phyloP scores from a whole-genome alignment of 2,329 filamentous ascomycete genomes.

The Beauveria bassiana region DNA sequence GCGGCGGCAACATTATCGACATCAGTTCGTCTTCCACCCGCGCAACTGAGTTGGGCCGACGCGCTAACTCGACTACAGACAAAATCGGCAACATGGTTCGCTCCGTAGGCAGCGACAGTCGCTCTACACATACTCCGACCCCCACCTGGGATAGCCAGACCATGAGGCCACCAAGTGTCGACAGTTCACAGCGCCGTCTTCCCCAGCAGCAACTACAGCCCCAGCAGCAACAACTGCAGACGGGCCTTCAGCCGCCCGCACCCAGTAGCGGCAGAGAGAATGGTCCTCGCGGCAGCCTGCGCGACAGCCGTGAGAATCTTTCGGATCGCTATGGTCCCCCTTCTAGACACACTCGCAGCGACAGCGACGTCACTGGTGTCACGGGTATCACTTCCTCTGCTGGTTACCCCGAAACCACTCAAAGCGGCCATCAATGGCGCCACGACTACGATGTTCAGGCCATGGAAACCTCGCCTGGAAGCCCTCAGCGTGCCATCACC shows the following conservation, averaged over 20 bases:
- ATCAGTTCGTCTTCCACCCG: constrained; percentile 52
- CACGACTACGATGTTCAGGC: constrained; percentile 96
- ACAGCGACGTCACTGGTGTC: constrained; percentile 67
- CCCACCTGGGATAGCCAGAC: constrained; percentile 61
- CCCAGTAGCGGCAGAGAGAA: constrained; percentile 27
- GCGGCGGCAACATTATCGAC: constrained; percentile 86
- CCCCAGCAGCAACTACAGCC: constrained; percentile 29
- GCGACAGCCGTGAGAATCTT: constrained; percentile 42
- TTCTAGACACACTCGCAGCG: constrained; percentile 61
- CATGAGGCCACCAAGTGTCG: constrained; percentile 45
- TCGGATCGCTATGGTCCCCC: constrained; percentile 39
- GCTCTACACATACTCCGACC: constrained; percentile 48
- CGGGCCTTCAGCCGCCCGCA: constrained; percentile 1
- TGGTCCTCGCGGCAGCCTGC: constrained; percentile 31
- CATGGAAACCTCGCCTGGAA: constrained; percentile 80
- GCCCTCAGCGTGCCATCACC: constrained; percentile 55
- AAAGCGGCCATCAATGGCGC: constrained; percentile 61
- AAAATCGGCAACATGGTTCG: constrained; percentile 92
- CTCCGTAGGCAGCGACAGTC: constrained; percentile 60
- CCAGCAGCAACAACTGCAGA: constrained; percentile 15
- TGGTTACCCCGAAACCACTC: constrained; percentile 71
- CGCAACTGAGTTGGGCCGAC: constrained; percentile 16
- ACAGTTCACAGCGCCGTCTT: constrained; percentile 31
- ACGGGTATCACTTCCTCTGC: constrained; percentile 59
- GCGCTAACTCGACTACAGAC: constrained; percentile 47